Conservation (phyloP, 2,329 filamentous ascomycete genomes). For the Purpureocillium takamizusanense region DNA sequence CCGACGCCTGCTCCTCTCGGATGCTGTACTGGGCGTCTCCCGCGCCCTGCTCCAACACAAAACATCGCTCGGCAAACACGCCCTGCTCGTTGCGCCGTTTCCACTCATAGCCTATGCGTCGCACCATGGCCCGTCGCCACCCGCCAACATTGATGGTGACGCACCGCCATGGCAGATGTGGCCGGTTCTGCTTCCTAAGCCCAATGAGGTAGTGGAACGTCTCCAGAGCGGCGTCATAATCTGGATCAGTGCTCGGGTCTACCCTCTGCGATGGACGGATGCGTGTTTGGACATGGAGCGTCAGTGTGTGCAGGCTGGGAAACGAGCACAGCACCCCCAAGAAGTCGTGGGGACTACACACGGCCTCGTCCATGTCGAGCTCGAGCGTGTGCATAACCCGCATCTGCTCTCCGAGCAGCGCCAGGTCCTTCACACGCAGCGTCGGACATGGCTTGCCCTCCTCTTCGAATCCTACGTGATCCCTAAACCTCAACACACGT, state of each 20-base stretch:
- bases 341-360: constrained; percentile 25
- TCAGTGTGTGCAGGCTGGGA: constrained; percentile 27
- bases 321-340: constrained; percentile 29
- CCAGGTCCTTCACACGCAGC: constrained; percentile 22
- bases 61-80: constrained; percentile 37
- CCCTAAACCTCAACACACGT: constrained; percentile 29
- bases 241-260: constrained; percentile 20
- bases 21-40: constrained; percentile 11
- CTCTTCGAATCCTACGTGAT: constrained; percentile 35
- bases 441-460: constrained; percentile 33
- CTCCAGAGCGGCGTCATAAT: constrained; percentile 25
- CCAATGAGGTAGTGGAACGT: constrained; percentile 23
- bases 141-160: constrained; percentile 39
- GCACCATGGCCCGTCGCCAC: constrained; percentile 35
- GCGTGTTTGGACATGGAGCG: constrained; percentile 35
- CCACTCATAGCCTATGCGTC: constrained; percentile 32
- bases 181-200: constrained; percentile 12
- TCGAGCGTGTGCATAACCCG: constrained; percentile 29
- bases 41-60: constrained; percentile 26
- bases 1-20: constrained; percentile 17
- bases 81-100: constrained; percentile 28
- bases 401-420: constrained; percentile 21
- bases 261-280: constrained; percentile 21
- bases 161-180: constrained; percentile 22
- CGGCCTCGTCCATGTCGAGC: constrained; percentile 34